Evolutionary conservation across 1,139 yeast genomes (phyloP), one percentile per base, ranked within the genome.

Genomic region (Yamadazyma diddensiae): DNA sequence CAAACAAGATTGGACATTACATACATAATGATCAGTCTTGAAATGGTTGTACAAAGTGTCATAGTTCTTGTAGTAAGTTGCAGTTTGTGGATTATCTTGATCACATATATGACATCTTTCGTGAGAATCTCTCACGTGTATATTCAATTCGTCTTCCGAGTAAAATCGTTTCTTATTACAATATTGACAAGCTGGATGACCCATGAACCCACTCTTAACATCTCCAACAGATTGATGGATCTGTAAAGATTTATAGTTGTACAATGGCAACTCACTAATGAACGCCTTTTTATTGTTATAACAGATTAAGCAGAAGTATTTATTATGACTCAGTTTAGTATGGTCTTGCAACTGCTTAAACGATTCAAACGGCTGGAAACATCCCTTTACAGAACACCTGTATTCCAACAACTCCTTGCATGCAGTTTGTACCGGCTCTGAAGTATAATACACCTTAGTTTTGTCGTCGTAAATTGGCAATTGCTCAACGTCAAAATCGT

Each of bases 61-160:
- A 50, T 90, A 90, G 55, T 90, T 76, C 43, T 70, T 72, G 59
- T 82, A 94, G 57, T 86, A 88, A 48, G 80, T 87, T 0, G 94
- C 94, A 4, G 70, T 65, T 14, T 75, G 62, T 1, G 84, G 75
- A 43, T 71, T 69, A 11, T 78, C 66, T 50, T 77, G 81, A 46
- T 88, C 95, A 62, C 99, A 92, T 24, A 94, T 79, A 48, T 82
- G 85, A 56, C 99, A 92, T 46, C 82, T 77, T 54, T 90, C 97
- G 56, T 92, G 98, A 34, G 66, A 65, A 41, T 86, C 86, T 46
- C 96, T 70, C 59, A 92, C 73, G 56, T 92, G 99, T 24, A 80
- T 59, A 47, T 77, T 79, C 46, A 88, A 67, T 53, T 90, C 97
- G 52, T 92, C 97, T 34, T 80, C 88, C 0, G 96, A 87, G 53